These are phyloP conservation scores for Domatiomyces catenatus DNA, from an alignment of 2,329 filamentous ascomycete genomes.

Conservation along the genomic window DNA sequence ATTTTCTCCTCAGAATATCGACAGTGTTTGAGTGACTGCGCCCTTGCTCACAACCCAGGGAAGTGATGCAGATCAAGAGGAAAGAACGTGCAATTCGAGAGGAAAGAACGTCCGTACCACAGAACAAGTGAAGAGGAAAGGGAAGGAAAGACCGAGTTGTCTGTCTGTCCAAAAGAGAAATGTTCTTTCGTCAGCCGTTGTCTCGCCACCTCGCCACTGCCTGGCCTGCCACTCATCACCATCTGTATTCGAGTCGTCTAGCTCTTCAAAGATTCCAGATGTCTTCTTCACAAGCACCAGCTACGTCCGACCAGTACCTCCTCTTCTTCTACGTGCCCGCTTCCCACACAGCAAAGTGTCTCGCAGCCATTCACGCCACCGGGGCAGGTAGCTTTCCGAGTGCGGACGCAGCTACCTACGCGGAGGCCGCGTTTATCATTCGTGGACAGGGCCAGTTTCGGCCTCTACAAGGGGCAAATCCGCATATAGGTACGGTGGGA, in stretches of 20 bases:
- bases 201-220: not conserved
- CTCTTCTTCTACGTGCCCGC: slow-evolving; percentile 31
- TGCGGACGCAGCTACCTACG: slow-evolving; percentile 22
- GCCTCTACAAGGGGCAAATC: slow-evolving; percentile 25
- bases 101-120: not conserved
- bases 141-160: not conserved
- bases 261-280: not conserved
- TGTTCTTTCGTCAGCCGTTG: not conserved
- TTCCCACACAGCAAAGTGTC: slow-evolving; percentile 25
- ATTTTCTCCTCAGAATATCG: not conserved
- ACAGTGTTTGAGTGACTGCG: not conserved
- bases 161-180: not conserved
- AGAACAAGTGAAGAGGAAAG: not conserved
- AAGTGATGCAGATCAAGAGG: not conserved
- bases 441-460: slow-evolving; percentile 29
- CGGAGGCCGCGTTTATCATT: slow-evolving; percentile 26
- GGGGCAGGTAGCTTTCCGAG: slow-evolving; percentile 29
- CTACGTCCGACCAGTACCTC: slow-evolving; percentile 19
- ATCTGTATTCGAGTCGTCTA: not conserved
- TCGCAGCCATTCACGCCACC: slow-evolving; percentile 28
- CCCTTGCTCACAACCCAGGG: not conserved
- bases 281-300: not conserved
- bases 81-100: no score
- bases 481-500: slow-evolving; percentile 27
- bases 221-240: not conserved